These are phyloP conservation scores for Corynascus novoguineensis DNA, from an alignment of 495 filamentous ascomycete species.

Conservation along the genomic window DNA sequence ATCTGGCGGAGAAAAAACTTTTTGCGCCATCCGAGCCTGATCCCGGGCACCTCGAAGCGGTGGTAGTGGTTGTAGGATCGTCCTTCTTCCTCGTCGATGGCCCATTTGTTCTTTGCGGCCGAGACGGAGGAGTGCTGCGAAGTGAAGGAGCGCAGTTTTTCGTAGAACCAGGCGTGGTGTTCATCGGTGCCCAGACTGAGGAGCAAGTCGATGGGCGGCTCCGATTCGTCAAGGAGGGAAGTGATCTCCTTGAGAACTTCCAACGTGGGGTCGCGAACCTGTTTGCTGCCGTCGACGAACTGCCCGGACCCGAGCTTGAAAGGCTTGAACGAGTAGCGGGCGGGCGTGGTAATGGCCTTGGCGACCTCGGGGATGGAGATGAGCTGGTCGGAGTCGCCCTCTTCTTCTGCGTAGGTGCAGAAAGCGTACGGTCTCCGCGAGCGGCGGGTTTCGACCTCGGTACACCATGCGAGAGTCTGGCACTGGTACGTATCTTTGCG, in stretches of 20 bases:
- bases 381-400: constrained; percentile 13
- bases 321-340: constrained; percentile 28
- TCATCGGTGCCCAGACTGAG: constrained; percentile 30
- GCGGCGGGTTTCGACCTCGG: constrained; percentile 24
- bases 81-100: constrained; percentile 18
- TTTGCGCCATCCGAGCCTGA: constrained; percentile 23
- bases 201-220: constrained; percentile 27
- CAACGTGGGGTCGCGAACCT: constrained; percentile 31
- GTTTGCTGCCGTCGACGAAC: constrained; percentile 33
- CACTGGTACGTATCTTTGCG: constrained; percentile 27
- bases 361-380: constrained; percentile 32
- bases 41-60: constrained; percentile 26
- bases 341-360: constrained; percentile 32
- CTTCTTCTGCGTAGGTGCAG: constrained; percentile 31
- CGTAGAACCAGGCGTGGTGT: constrained; percentile 33
- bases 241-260: constrained; percentile 30
- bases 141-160: constrained; percentile 18
- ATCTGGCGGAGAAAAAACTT: constrained; percentile 25
- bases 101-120: background rate
- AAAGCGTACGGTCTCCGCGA: constrained; percentile 28
- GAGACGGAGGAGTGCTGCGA: background rate
- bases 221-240: constrained; percentile 17
- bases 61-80: constrained; percentile 24
- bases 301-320: constrained; percentile 31
- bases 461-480: constrained; percentile 32